phyloP scores from a whole-genome alignment of 306 rosid genomes.

The Comarum palustre region DNA sequence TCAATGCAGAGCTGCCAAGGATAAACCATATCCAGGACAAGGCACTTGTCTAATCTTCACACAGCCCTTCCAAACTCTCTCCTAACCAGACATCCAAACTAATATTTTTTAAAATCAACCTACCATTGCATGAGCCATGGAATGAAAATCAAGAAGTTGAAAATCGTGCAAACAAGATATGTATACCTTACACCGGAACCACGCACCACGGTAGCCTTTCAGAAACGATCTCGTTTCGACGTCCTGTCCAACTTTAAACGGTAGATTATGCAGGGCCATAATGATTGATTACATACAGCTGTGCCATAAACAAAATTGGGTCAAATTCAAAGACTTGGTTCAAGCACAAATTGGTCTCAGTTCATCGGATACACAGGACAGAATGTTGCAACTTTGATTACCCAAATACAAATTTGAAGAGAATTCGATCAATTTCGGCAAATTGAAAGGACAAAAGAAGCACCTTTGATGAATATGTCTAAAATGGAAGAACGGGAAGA shows the following conservation, averaged over 20 bases:
- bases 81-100: neutral
- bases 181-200: conserved; percentile 83
- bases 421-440: too few species aligned
- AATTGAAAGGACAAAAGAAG: too few species aligned
- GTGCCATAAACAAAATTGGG: neutral
- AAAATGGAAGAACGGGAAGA: too few species aligned
- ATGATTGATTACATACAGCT: conserved; percentile 11
- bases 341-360: too few species aligned
- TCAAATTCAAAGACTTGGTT: neutral
- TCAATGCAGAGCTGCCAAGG: too few species aligned
- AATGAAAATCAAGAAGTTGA: neutral
- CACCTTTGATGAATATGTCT: too few species aligned
- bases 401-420: too few species aligned
- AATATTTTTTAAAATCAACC: neutral
- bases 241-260: conserved; percentile 53
- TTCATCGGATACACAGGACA: too few species aligned
- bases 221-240: conserved; percentile 54
- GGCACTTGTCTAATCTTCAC: too few species aligned
- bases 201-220: conserved; percentile 73
- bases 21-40: too few species aligned
- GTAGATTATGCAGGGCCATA: conserved; percentile 34
- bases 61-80: too few species aligned
- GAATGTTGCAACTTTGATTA: too few species aligned
- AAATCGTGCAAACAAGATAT: neutral
- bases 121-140: neutral